These are phyloP conservation scores for Fusarium nematophilum DNA, from an alignment of 2,329 filamentous ascomycete species.

Conservation along the genomic window DNA sequence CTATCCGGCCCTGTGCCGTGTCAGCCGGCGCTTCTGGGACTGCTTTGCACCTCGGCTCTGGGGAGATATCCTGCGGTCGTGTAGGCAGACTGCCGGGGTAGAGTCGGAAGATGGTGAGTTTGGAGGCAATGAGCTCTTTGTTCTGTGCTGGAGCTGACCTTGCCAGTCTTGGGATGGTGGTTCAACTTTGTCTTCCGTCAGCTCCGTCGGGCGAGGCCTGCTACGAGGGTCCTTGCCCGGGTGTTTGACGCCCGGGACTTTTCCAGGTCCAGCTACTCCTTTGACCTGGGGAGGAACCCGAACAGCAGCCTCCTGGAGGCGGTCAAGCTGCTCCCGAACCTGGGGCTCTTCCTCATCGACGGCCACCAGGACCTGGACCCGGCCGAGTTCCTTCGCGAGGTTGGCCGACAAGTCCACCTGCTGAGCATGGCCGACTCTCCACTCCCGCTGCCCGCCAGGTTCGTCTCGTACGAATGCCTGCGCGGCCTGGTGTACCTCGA, in stretches of 20 bases:
- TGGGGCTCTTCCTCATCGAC: constrained; percentile 61
- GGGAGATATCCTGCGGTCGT: constrained; percentile 60
- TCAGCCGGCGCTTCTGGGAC: constrained; percentile 58
- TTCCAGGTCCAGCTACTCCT: constrained; percentile 53
- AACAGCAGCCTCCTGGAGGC: constrained; percentile 55
- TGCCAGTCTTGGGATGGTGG: constrained; percentile 62
- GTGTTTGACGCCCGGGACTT: constrained; percentile 62
- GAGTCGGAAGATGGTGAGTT: constrained; percentile 59
- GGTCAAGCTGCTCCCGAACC: constrained; percentile 54
- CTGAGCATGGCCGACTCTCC: constrained; percentile 59
- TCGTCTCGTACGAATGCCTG: constrained; percentile 57
- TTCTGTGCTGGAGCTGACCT: not conserved
- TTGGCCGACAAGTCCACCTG: constrained; percentile 40
- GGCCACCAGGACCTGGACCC: constrained; percentile 59
- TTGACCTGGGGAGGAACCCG: constrained; percentile 50
- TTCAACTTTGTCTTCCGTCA: constrained; percentile 57
- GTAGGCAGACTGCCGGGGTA: constrained; percentile 53
- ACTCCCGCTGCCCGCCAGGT: constrained; percentile 52
- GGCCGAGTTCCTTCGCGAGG: constrained; percentile 46
- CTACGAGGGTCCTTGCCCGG: constrained; percentile 57
- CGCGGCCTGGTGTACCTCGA: constrained; percentile 63
- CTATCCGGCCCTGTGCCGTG: constrained; percentile 60
- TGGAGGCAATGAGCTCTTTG: not conserved
- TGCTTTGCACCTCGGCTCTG: constrained; percentile 65
- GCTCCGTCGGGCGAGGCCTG: constrained; percentile 47